Evolutionary conservation across 352 stramenopile species (phyloP).

Genomic region (Pythium coloratum): DNA sequence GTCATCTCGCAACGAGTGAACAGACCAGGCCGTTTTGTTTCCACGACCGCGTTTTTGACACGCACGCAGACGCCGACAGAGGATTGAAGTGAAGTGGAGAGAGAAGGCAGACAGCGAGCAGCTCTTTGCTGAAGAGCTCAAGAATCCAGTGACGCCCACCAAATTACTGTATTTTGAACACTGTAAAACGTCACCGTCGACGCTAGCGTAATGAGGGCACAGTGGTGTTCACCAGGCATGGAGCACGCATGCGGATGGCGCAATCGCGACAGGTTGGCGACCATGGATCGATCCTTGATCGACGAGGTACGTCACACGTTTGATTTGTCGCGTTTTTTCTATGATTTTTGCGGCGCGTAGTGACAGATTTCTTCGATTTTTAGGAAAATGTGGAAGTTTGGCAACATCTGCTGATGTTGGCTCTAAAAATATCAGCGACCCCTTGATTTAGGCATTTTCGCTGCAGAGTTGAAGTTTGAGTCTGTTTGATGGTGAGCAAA

Average conservation of each 20-base stretch:
- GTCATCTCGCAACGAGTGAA: neutral
- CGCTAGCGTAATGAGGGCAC: neutral
- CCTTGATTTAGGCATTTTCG: neutral
- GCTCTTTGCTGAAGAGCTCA: neutral
- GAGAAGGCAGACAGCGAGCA: neutral
- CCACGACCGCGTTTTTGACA: neutral
- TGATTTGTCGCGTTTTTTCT: constrained; percentile 3
- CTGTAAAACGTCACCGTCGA: neutral
- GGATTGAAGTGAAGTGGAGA: neutral
- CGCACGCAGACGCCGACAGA: neutral
- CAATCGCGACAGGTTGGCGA: neutral
- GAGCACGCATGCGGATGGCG: neutral
- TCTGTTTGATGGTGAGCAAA: no score
- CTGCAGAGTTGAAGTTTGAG: neutral
- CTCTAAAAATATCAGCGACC: neutral
- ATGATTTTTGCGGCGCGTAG: neutral
- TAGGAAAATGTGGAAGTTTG: neutral
- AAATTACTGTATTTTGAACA: neutral
- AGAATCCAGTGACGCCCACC: neutral
- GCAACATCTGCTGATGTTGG: neutral
- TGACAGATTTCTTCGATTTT: neutral
- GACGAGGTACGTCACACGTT: neutral
- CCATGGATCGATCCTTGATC: neutral
- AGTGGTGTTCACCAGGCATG: neutral
- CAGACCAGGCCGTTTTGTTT: neutral